phyloP scores from a whole-genome alignment of 805 yeast genomes.

The Saccharomycopsis guyanensis region DNA sequence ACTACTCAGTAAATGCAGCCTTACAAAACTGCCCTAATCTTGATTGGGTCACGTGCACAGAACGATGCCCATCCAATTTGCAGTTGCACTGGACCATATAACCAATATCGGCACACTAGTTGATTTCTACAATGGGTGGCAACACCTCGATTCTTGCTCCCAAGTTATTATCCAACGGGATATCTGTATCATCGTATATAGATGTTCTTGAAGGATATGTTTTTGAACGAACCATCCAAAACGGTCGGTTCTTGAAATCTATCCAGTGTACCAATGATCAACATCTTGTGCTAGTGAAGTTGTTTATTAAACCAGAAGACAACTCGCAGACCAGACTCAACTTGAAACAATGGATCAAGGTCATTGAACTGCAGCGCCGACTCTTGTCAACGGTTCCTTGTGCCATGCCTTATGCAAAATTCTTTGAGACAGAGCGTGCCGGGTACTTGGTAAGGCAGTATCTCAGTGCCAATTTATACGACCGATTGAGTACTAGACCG shows the following conservation, averaged over 20 bases:
- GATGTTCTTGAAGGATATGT: slow-evolving; percentile 14
- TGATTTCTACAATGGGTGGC: slow-evolving; percentile 20
- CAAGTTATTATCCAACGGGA: slow-evolving; percentile 6
- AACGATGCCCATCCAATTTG: background rate
- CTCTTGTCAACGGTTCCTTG: slow-evolving; percentile 46
- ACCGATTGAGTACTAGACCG: slow-evolving; percentile 80
- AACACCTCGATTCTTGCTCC: slow-evolving; percentile 19
- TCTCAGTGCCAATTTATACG: slow-evolving; percentile 74
- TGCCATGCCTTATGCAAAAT: slow-evolving; percentile 60
- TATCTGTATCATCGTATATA: slow-evolving; percentile 18
- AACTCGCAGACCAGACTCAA: background rate
- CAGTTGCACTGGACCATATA: no score
- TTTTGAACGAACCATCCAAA: slow-evolving; percentile 14
- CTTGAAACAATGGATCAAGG: slow-evolving; percentile 24
- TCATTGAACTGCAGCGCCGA: slow-evolving; percentile 30
- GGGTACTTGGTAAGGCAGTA: slow-evolving; percentile 84
- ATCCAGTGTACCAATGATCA: slow-evolving; percentile 9
- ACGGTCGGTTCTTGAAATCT: slow-evolving; percentile 19
- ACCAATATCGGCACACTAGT: no score
- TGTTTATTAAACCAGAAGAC: slow-evolving; percentile 19
- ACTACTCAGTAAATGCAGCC: no score
- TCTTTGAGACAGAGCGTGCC: slow-evolving; percentile 86
- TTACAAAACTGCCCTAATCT: no score
- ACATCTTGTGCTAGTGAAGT: slow-evolving; percentile 11
- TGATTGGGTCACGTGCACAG: no score